Base-by-base conservation (phyloP, 1,139 yeast genomes). In the Arxiozyma slooffiae region DNA sequence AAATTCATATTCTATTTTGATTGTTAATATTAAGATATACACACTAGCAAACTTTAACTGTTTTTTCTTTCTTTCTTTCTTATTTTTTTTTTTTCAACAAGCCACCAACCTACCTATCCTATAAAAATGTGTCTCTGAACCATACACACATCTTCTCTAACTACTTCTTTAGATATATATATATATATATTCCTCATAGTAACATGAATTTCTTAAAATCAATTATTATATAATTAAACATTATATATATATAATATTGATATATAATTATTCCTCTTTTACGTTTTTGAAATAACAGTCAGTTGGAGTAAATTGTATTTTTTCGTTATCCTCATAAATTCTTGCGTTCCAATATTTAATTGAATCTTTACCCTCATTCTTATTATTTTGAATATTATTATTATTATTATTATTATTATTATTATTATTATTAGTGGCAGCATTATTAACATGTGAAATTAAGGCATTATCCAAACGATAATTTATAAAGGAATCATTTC, bases 401-500 rank as follows among this genome's bases (percentile, higher is more conserved):
- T 23, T 16, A 40, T 40, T 23, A 30, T 7, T 40, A 23, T 16
- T 16, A 40, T n/a, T n/a, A n/a, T n/a, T 38, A 38, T 38, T 38
- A 18, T 18, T 23, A 40, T 23, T 16, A 40, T 40, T 23, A 30
- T 7, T 40, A 23, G 6, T 16, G 23, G 34, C 23, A 9, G 24
- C 23, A 9, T 40, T 24, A 7, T n/a, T 23, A 17, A 40, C 22
- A 23, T 23, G 17, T 7, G 43, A 40, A 18, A 18, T 17, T 16
- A 40, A 23, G n/a, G 18, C 36, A 48, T 42, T 40, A 23, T 50
- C 50, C n/a, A 52, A 22, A 8, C 34, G 30, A 42, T 50, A 51
- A 9, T 44, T 26, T 7, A 45, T 18, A 38, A 48, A 40, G 20
- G 38, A 47, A 37, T 51, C 50, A 7, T 48, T 16, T 4, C 43